phyloP scores from a whole-genome alignment of 352 stramenopile species.

The Phytophthora nicotianae region DNA sequence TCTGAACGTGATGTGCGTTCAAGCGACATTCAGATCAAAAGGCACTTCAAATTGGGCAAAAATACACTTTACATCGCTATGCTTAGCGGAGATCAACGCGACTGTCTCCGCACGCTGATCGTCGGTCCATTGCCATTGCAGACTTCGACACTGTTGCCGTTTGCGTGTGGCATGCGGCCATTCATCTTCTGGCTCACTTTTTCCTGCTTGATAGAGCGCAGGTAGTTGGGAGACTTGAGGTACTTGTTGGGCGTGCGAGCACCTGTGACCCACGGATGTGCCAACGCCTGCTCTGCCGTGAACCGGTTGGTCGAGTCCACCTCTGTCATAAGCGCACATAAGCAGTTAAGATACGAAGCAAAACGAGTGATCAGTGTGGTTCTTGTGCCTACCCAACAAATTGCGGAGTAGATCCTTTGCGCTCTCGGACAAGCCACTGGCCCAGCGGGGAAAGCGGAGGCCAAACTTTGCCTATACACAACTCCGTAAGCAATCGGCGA shows the following conservation, averaged over 20 bases:
- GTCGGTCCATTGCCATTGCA: constrained; percentile 26
- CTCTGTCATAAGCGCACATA: constrained; percentile 36
- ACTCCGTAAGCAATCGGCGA: constrained; percentile 6
- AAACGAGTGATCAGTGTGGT: not conserved
- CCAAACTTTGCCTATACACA: constrained; percentile 90
- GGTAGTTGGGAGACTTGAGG: constrained; percentile 87
- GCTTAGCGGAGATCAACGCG: constrained; percentile 44
- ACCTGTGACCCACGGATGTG: constrained; percentile 88
- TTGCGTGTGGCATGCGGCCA: constrained; percentile 23
- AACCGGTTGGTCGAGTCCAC: constrained; percentile 79
- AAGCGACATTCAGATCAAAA: constrained; percentile 2
- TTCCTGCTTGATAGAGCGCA: constrained; percentile 83
- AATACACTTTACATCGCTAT: constrained; percentile 17
- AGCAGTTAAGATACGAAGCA: not conserved
- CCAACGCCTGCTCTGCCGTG: constrained; percentile 82
- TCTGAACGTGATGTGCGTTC: not conserved
- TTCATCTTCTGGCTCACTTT: constrained; percentile 48
- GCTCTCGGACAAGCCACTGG: constrained; percentile 82
- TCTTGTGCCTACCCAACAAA: constrained; percentile 54
- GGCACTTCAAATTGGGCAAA: constrained; percentile 7
- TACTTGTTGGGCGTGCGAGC: constrained; percentile 87
- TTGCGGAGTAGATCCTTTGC: constrained; percentile 87
- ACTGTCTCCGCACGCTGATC: constrained; percentile 69
- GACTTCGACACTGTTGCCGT: constrained; percentile 19
- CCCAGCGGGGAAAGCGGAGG: constrained; percentile 95